Conservation (phyloP, 148 eudicot genomes). For the Rhododendron kiyosumense region DNA sequence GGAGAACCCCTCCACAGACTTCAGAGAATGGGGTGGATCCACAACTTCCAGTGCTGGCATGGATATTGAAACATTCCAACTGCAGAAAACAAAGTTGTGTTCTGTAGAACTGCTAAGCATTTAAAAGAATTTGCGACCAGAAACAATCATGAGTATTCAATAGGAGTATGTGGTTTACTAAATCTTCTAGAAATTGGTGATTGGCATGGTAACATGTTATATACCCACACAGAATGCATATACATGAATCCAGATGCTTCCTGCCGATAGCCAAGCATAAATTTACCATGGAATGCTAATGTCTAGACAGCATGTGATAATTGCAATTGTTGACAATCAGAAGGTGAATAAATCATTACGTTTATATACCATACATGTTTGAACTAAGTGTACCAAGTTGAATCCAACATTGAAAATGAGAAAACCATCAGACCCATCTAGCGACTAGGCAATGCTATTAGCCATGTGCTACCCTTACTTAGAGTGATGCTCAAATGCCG, state of each 20-base stretch:
- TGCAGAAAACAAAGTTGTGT: slow-evolving; percentile 22
- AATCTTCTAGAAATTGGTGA: not conserved
- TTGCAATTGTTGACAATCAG: not conserved
- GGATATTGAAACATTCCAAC: slow-evolving; percentile 24
- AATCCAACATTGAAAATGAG: not conserved
- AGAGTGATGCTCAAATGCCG: not conserved
- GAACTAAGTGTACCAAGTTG: not conserved
- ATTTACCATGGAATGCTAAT: not conserved
- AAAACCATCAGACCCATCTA: not conserved
- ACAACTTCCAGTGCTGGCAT: slow-evolving; percentile 39
- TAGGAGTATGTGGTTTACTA: not conserved
- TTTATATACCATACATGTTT: not conserved
- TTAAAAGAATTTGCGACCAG: not conserved
- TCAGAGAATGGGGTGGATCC: slow-evolving; percentile 64
- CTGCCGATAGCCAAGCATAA: not conserved
- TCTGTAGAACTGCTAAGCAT: slow-evolving; percentile 1
- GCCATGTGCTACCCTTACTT: not conserved
- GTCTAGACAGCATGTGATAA: not conserved
- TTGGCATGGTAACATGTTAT: not conserved
- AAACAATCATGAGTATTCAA: not conserved
- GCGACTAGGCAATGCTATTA: not conserved
- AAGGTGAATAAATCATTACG: not conserved
- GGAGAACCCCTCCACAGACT: slow-evolving; percentile 46
- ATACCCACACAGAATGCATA: not conserved
- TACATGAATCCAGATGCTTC: not conserved